Conservation (phyloP, 1,139 yeast genomes). For the Debaryomycetaceae sp. region DNA sequence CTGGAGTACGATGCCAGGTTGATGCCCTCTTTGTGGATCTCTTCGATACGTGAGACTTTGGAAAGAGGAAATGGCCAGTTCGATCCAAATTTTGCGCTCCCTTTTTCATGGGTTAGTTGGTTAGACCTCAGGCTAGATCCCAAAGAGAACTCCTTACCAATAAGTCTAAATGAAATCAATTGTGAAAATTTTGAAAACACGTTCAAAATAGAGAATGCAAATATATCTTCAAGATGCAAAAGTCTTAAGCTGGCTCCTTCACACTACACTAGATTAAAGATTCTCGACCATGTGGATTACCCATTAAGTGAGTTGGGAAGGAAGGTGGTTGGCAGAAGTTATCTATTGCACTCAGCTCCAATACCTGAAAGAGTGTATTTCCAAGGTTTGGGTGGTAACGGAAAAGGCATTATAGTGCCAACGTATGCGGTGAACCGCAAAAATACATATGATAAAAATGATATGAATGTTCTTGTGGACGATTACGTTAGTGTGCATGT, state of each 20-base stretch:
- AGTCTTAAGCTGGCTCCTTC: not conserved
- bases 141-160: too few relatives aligned
- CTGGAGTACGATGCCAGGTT: slow-evolving; percentile 15
- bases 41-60: slow-evolving; percentile 4
- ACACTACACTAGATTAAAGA: slow-evolving; percentile 3
- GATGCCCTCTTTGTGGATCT: slow-evolving; percentile 14
- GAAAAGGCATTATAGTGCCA: slow-evolving; percentile 7
- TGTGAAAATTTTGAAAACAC: slow-evolving; percentile 3
- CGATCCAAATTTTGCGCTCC: slow-evolving; percentile 9
- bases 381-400: slow-evolving; percentile 11
- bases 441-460: slow-evolving; percentile 3
- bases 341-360: slow-evolving; percentile 11
- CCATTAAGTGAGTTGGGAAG: slow-evolving; percentile 9
- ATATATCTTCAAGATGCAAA: slow-evolving; percentile 3
- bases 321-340: slow-evolving; percentile 9
- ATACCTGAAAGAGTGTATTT: slow-evolving; percentile 13
- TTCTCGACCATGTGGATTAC: slow-evolving; percentile 6
- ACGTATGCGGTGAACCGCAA: not conserved
- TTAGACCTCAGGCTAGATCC: slow-evolving; percentile 7
- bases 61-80: not conserved
- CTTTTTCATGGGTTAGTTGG: slow-evolving; percentile 17
- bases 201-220: slow-evolving; percentile 1
- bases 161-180: slow-evolving; percentile 1
- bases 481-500: not conserved
- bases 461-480: slow-evolving; percentile 1